Base-by-base conservation (phyloP, 1,284 basidiomycete species). In the Baeospora myosura region DNA sequence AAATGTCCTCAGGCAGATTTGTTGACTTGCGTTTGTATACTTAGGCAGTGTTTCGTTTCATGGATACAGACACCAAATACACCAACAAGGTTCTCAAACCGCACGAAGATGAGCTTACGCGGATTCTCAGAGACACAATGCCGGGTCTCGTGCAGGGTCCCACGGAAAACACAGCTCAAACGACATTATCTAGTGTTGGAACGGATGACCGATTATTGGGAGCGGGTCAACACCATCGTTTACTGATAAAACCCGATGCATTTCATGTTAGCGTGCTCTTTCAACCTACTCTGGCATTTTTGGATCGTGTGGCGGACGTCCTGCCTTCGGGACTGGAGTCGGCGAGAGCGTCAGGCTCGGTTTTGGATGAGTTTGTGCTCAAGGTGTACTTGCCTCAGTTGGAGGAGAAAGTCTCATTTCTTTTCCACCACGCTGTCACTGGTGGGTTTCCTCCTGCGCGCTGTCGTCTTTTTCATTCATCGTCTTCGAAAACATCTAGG, bases 261-360 rank as follows among this genome's bases (percentile, higher is more conserved):
- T 98, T 98, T 68, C 93, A 97, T 63, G 90, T 98, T 39, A 88
- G 83, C 38, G 80, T 94, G 10, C 70, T 99, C 10, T 97, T 98
- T 64, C 89, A 91, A 51, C 95, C 96, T 0, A 95, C 93, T 5
- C 66, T 97, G 7, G 70, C 83, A 0, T 98, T 96, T 60, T 71
- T 98, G 47, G 74, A 86, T 44, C 78, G 86, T 11, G 67, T 88
- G 31, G 64, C 78, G 24, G 75, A 80, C 17, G 70, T 88, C 17
- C 68, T 94, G 17, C 90, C 90, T 1, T 73, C 79, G 17, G 88
- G 85, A 1, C 52, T 76, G 23, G 88, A 88, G 50, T 77, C 78
- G 26, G 78, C 78, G 17, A 70, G 75, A 42, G 76, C 81, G 1
- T 87, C 91, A 26, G 84, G 80, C 33, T 71, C 74, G 11, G 78